phyloP scores from a whole-genome alignment of 495 filamentous ascomycete genomes.

The Talaromyces adpressus region DNA sequence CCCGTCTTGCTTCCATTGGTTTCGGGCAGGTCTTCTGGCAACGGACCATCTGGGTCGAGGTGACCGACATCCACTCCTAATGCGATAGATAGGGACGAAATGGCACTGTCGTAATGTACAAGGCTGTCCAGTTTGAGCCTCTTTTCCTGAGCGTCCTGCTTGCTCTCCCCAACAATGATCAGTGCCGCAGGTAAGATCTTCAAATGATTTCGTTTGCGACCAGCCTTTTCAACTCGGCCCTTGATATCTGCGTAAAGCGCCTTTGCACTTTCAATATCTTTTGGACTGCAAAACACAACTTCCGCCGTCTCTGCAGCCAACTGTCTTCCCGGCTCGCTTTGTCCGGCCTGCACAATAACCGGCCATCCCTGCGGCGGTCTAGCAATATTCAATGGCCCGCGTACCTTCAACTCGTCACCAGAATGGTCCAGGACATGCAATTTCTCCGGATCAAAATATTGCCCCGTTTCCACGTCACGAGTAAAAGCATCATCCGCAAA shows the following conservation, averaged over 20 bases:
- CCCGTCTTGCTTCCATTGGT: conserved; percentile 47
- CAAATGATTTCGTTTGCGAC: conserved; percentile 34
- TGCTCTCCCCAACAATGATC: conserved; percentile 32
- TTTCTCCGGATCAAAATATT: conserved; percentile 41
- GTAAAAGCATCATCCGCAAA: conserved; percentile 49
- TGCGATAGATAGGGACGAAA: conserved; percentile 44
- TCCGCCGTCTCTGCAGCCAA: conserved; percentile 49
- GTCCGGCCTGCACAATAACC: conserved; percentile 49
- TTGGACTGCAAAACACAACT: conserved; percentile 41
- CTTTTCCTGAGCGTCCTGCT: conserved; percentile 22
- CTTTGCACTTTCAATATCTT: conserved; percentile 37
- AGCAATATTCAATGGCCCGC: conserved; percentile 47
- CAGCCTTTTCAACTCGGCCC: conserved; percentile 33
- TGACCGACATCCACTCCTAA: conserved; percentile 39
- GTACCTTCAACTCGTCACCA: conserved; percentile 39
- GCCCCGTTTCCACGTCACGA: conserved; percentile 37
- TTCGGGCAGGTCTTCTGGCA: conserved; percentile 42
- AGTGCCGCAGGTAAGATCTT: conserved; percentile 49
- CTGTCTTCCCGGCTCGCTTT: conserved; percentile 46
- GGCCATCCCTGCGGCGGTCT: conserved; percentile 49
- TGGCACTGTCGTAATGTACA: conserved; percentile 49
- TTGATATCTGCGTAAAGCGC: conserved; percentile 48
- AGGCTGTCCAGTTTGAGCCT: conserved; percentile 43
- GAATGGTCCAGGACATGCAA: conserved; percentile 43
- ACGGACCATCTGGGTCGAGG: conserved; percentile 41